Base-by-base conservation (phyloP, 2,329 filamentous ascomycete genomes). In the Aspergillus udagawae region DNA sequence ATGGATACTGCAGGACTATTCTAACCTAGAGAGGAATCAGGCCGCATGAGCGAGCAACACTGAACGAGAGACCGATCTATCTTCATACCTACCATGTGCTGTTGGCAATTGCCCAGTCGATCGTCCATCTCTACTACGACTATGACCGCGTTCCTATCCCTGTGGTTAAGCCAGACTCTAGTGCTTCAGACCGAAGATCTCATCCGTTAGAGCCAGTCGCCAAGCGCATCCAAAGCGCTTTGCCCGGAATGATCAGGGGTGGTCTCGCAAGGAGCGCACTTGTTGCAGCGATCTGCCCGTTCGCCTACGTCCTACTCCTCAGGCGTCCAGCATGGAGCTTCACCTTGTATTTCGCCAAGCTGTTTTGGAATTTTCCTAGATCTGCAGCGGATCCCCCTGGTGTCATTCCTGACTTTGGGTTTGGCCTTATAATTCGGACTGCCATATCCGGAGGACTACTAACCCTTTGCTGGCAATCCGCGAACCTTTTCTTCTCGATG, bases 11-110 rank as follows among this genome's bases (percentile, higher is more conserved):
- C n/a, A 27, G 49, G n/a, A 20, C 32, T 25, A 27, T 17, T 51
- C 17, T 52, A 56, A 60, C 32, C 45, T 44, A 57, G 47, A 45
- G 20, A 58, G 9, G 59, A 57, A 67, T 38, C 23, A 79, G 77
- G 59, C 69, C 77, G 10, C 80, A 82, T 63, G 90, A 94, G 71
- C 83, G 92, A 38, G 82, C 88, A 21, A 82, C 86, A 53, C 76
- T 97, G 57, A 97, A 97, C 71, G 93, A 97, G 78, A 85, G 89
- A 62, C 88, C 91, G 0, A 82, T 97, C 27, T 94, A 92, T 70
- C 79, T 96, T 52, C 86, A 90, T 35, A 84, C 83, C 58, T 86
- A 89, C 67, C 84, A 94, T 63, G 69, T 87, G 3, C 73, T 86
- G 0, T 80, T 94, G 47, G 90, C 89, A 3, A 57, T 89, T 9